A percentile compares a stretch with the other conserved stretches of the same genome.
phyloP scores from a whole-genome alignment of 176 grass and related monocot species.

The Leersia perrieri region DNA sequence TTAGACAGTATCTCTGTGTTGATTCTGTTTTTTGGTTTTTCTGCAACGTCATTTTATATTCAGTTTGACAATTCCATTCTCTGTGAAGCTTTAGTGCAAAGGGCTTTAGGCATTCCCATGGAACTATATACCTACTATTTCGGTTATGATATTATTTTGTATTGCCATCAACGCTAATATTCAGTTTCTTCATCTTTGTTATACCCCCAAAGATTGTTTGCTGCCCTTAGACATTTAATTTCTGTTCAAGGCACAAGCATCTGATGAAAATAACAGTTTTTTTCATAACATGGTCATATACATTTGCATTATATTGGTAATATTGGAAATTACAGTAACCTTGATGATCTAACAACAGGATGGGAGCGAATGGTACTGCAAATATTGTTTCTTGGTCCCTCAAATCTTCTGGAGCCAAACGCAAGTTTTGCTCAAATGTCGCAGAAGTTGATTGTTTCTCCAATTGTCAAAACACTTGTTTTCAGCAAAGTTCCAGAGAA shows the following conservation, averaged over 20 bases:
- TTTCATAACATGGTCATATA: not conserved
- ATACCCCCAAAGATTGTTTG: not conserved
- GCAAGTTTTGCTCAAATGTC: conserved; percentile 94
- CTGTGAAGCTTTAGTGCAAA: not conserved
- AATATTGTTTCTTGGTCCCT: conserved; percentile 90
- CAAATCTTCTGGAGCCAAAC: conserved; percentile 88
- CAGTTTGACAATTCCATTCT: not conserved
- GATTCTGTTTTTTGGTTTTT: not conserved
- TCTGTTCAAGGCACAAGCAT: not conserved
- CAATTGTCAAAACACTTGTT: conserved; percentile 90
- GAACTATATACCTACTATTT: not conserved
- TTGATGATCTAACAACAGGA: conserved; percentile 45
- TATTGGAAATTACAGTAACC: not conserved
- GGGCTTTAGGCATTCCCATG: not conserved
- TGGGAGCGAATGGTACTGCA: conserved; percentile 98
- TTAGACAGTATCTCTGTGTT: not conserved
- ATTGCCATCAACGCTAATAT: not conserved
- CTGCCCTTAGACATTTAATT: not conserved
- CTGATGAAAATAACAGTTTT: not conserved
- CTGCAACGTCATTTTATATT: too few species aligned
- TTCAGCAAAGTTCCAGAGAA: conserved; percentile 99
- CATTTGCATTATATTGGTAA: not conserved
- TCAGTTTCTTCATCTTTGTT: not conserved
- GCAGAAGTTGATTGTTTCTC: conserved; percentile 88
- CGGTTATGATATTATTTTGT: not conserved